These are phyloP conservation scores for Hondaea fermentalgiana DNA, from an alignment of 108 stramenopile species.

Conservation along the genomic window DNA sequence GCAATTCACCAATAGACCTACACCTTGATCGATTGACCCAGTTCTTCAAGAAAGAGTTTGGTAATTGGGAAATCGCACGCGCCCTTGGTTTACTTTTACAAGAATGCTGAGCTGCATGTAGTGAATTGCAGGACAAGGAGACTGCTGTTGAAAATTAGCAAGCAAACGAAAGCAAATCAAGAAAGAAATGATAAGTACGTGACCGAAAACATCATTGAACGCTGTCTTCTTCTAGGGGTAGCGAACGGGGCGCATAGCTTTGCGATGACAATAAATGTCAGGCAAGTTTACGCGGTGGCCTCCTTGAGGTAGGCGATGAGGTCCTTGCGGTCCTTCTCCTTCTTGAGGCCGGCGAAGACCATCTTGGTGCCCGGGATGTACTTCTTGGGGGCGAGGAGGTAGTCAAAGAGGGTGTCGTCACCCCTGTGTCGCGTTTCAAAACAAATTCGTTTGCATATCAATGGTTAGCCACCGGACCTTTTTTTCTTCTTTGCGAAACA, in stretches of 20 bases:
- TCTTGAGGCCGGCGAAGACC: constrained; percentile 99
- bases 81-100: too few relatives aligned
- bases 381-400: constrained; percentile 54
- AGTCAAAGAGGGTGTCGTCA: constrained; percentile 90
- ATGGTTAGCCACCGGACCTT: too few relatives aligned
- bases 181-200: background rate
- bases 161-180: background rate
- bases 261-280: background rate
- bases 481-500: too few relatives aligned
- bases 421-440: constrained; percentile 51
- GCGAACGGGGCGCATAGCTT: background rate
- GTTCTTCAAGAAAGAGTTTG: too few relatives aligned
- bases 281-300: constrained; percentile 37
- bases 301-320: constrained; percentile 98
- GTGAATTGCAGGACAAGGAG: background rate
- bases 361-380: constrained; percentile 99
- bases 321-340: constrained; percentile 84
- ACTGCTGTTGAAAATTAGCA: too few relatives aligned
- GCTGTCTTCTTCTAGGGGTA: background rate
- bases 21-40: background rate
- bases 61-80: too few relatives aligned
- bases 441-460: too few relatives aligned
- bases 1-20: background rate
- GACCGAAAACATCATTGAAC: background rate
- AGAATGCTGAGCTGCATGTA: too few relatives aligned